Evolutionary conservation across 148 eudicot species (phyloP), one percentile per base, ranked within the genome.

Genomic region (Nyssa sinensis): DNA sequence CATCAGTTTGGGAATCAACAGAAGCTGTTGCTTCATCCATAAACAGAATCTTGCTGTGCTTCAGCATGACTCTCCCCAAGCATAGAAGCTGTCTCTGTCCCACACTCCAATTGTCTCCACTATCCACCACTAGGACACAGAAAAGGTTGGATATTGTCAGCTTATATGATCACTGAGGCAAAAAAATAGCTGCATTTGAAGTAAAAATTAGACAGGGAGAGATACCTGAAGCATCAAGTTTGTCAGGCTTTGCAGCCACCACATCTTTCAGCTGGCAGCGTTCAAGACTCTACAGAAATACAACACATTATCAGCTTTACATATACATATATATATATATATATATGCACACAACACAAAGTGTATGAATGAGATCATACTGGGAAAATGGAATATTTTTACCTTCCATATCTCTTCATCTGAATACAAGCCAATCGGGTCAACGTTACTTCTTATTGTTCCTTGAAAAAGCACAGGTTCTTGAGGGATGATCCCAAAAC

Each of bases 1-100:
- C 75, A 75, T 85, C 85, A 0, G 88, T 85, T 39, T 85, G 88
- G 41, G 88, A 79, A 64, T 85, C 88, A 69, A 85, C 83, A 3
- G 88, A 85, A 29, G 88, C 88, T 34, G 88, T 85, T 74, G 88
- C 88, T 77, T 85, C 88, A 5, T 85, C 88, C 85, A 85, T 74
- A 73, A 82, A 82, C 47, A 85, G 70, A 63, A 85, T 77, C 41
- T 62, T 77, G 62, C 81, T 79, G 55, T 32, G 70, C 59, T 85
- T 85, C 33, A 85, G 77, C 83, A 85, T 70, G 34, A 82, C 85
- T 37, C 88, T 69, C 64, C 85, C 88, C 67, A 82, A 71, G 77
- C 88, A 85, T 11, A 85, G 72, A 58, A 85, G 88, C 51, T 85
- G 88, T 30, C 82, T 77, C 49, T 85, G 85, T 32, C 88, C 88